Conservation (phyloP, 1,139 yeast species). For the Eremothecium gossypii region DNA sequence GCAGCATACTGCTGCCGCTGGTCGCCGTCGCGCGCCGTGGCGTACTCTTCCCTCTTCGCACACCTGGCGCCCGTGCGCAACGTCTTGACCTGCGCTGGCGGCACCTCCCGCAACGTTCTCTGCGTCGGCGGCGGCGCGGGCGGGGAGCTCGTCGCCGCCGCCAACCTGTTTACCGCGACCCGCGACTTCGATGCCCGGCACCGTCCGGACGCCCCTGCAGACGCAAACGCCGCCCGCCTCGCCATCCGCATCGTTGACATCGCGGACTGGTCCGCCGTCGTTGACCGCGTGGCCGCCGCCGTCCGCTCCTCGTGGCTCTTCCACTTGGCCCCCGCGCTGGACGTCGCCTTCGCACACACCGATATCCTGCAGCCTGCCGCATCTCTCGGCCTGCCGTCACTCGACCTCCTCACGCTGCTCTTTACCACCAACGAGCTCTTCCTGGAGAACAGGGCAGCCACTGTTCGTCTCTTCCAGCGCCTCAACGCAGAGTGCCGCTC, state of each 20-base stretch:
- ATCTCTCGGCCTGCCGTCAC: slow-evolving; percentile 19
- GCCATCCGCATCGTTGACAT: slow-evolving; percentile 56
- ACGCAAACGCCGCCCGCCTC: slow-evolving; percentile 30
- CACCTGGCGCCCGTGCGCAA: slow-evolving; percentile 38
- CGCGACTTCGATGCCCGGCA: slow-evolving; percentile 32
- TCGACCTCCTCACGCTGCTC: slow-evolving; percentile 52
- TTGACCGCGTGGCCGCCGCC: slow-evolving; percentile 36
- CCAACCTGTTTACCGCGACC: slow-evolving; percentile 46
- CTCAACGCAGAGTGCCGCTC: slow-evolving; percentile 39
- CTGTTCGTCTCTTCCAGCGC: slow-evolving; percentile 50
- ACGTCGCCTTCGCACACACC: slow-evolving; percentile 39
- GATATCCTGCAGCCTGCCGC: slow-evolving; percentile 38
- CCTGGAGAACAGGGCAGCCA: slow-evolving; percentile 52
- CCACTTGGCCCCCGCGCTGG: slow-evolving; percentile 28
- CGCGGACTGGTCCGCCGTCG: slow-evolving; percentile 63
- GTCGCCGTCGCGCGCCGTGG: slow-evolving; percentile 76
- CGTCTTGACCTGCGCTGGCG: slow-evolving; percentile 27
- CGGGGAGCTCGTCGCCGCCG: slow-evolving; percentile 67
- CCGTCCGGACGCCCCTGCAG: slow-evolving; percentile 6
- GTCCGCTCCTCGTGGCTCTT: slow-evolving; percentile 47
- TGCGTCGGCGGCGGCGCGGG: slow-evolving; percentile 89
- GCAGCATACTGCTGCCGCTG: slow-evolving; percentile 76
- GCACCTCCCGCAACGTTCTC: slow-evolving; percentile 33
- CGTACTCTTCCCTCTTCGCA: slow-evolving; percentile 59
- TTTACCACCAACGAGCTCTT: slow-evolving; percentile 86